These are phyloP conservation scores for Trypanosoma cruzi DNA, from an alignment of 208 protist species.

Conservation along the genomic window DNA sequence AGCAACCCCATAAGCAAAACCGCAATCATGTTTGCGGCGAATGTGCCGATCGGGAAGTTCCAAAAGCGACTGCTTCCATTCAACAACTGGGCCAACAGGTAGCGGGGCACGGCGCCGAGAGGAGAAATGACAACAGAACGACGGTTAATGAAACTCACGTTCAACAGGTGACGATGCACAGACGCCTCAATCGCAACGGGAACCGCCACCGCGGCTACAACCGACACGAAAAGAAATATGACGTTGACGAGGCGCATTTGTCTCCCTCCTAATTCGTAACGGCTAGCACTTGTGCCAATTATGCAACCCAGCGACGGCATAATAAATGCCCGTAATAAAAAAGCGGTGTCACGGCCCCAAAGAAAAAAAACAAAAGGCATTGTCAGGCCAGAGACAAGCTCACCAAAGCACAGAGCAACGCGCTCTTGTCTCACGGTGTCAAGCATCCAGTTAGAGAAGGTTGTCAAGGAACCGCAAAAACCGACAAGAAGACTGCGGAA, in stretches of 20 bases:
- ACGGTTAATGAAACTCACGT: constrained; percentile 28
- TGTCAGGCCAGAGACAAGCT: constrained; percentile 53
- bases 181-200: constrained; percentile 44
- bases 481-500: constrained; percentile 43
- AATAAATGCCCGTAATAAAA: constrained; percentile 15
- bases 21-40: constrained; percentile 41
- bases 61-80: constrained; percentile 39
- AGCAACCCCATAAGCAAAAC: constrained; percentile 37
- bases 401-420: constrained; percentile 34
- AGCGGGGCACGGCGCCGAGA: constrained; percentile 45
- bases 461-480: constrained; percentile 65
- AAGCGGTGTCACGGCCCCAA: constrained; percentile 38
- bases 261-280: not conserved
- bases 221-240: constrained; percentile 28
- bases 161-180: constrained; percentile 27
- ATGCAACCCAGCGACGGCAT: not conserved
- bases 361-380: constrained; percentile 58
- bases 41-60: constrained; percentile 54
- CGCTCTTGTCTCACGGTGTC: constrained; percentile 34
- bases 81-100: constrained; percentile 38
- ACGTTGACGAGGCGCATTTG: constrained; percentile 21
- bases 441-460: constrained; percentile 62
- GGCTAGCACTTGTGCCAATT: not conserved
- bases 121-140: constrained; percentile 44
- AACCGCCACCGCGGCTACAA: constrained; percentile 34